These are phyloP conservation scores for Inga laurina DNA, from an alignment of 306 rosid species.

Conservation along the genomic window DNA sequence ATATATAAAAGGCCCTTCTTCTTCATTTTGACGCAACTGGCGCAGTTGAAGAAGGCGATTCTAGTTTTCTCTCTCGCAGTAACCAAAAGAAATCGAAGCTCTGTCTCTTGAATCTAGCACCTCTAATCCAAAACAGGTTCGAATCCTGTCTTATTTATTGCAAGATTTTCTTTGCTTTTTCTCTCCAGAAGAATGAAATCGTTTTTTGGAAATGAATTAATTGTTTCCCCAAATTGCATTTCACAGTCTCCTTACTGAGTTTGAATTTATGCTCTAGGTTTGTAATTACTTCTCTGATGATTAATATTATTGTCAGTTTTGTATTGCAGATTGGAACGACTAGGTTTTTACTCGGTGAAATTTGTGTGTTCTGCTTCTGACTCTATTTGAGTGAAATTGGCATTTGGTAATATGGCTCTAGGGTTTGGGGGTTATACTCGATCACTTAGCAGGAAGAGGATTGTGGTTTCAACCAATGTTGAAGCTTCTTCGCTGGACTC, in stretches of 20 bases:
- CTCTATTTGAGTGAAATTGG: background rate
- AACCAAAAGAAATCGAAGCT: slow-evolving; percentile 24
- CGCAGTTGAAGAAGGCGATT: slow-evolving; percentile 9
- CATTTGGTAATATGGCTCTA: slow-evolving; percentile 38
- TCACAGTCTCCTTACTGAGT: background rate
- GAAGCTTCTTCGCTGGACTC: slow-evolving; percentile 29
- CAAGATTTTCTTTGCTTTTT: background rate
- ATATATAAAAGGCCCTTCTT: slow-evolving; percentile 6
- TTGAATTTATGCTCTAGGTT: background rate
- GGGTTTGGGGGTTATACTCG: slow-evolving; percentile 50
- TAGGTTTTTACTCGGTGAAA: slow-evolving; percentile 12
- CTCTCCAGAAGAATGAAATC: background rate
- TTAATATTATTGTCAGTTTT: background rate
- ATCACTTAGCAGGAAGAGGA: slow-evolving; percentile 60
- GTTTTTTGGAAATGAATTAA: slow-evolving; percentile 26
- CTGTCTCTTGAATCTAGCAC: background rate
- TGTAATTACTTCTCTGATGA: background rate
- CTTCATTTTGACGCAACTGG: slow-evolving; percentile 7
- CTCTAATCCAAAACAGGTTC: background rate
- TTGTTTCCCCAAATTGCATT: background rate
- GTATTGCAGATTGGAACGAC: slow-evolving; percentile 10
- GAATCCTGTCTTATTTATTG: background rate
- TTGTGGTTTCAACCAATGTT: slow-evolving; percentile 39
- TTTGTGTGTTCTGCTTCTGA: slow-evolving; percentile 22
- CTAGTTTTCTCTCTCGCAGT: background rate